Conservation (phyloP, 2,329 filamentous ascomycete species). For the Anisogramma anomala region DNA sequence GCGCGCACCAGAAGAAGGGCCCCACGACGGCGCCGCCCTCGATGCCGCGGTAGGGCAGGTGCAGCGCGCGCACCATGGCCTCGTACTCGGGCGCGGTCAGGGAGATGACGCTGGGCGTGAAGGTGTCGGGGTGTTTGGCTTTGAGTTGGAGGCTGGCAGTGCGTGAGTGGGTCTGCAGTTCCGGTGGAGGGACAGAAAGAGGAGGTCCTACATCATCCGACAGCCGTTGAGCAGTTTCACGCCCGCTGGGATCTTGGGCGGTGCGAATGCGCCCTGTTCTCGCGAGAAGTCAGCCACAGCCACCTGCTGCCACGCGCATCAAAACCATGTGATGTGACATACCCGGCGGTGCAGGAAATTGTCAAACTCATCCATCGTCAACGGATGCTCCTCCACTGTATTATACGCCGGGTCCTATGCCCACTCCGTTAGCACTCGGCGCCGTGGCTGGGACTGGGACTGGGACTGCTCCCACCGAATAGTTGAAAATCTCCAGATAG, state of each 20-base stretch:
- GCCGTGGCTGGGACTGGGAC: neutral
- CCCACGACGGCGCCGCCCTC: constrained; percentile 49
- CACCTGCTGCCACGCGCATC: no score
- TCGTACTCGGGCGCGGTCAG: constrained; percentile 38
- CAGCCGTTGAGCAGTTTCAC: constrained; percentile 38
- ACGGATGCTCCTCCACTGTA: constrained; percentile 37
- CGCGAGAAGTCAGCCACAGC: neutral
- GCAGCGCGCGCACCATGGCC: constrained; percentile 43
- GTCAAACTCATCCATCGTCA: constrained; percentile 43
- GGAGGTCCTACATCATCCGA: constrained; percentile 45
- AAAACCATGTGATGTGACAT: no score
- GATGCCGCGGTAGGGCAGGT: constrained; percentile 44
- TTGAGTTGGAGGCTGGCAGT: constrained; percentile 40
- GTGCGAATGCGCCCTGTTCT: constrained; percentile 40
- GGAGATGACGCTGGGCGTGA: constrained; percentile 43
- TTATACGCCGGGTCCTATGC: constrained; percentile 39
- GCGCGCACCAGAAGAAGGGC: constrained; percentile 50
- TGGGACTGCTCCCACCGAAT: constrained; percentile 31
- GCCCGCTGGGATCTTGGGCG: constrained; percentile 31
- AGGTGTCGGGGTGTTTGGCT: constrained; percentile 46
- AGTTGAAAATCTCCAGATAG: constrained; percentile 49
- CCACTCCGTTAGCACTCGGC: constrained; percentile 1
- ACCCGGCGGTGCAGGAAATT: constrained; percentile 43
- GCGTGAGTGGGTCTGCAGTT: neutral
- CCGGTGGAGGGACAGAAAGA: no score